Conservation (phyloP, 257 asterid genomes). For the Leonotis leonurus region DNA sequence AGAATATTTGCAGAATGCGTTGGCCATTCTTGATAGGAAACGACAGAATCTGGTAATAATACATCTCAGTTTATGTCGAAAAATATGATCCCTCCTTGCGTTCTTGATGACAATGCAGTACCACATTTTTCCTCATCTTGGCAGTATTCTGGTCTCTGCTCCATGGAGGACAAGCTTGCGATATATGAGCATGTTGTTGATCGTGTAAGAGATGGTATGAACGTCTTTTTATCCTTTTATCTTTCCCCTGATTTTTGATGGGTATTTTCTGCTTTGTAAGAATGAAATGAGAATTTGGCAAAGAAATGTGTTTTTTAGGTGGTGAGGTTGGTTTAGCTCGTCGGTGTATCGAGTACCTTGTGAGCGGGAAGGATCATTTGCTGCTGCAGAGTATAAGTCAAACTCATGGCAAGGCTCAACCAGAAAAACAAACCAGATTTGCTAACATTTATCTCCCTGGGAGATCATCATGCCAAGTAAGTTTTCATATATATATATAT, state of each 20-base stretch:
- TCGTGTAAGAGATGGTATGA: slow-evolving; percentile 31
- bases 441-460: slow-evolving; percentile 20
- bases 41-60: slow-evolving; percentile 47
- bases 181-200: slow-evolving; percentile 19
- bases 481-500: background rate
- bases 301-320: slow-evolving; percentile 8
- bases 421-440: background rate
- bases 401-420: background rate
- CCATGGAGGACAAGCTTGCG: slow-evolving; percentile 22
- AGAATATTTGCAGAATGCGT: slow-evolving; percentile 34
- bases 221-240: background rate
- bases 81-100: background rate
- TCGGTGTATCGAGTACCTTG: slow-evolving; percentile 2
- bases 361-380: slow-evolving; percentile 10
- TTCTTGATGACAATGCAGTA: background rate
- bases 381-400: slow-evolving; percentile 4
- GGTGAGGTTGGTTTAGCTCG: slow-evolving; percentile 27
- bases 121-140: background rate
- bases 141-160: slow-evolving; percentile 24
- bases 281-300: background rate
- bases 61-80: background rate
- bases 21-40: slow-evolving; percentile 33
- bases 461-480: slow-evolving; percentile 27
- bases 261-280: too few species aligned
- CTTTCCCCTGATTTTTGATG: too few species aligned